phyloP scores from a whole-genome alignment of 2,329 filamentous ascomycete genomes.

The Purpureocillium lavendulum region DNA sequence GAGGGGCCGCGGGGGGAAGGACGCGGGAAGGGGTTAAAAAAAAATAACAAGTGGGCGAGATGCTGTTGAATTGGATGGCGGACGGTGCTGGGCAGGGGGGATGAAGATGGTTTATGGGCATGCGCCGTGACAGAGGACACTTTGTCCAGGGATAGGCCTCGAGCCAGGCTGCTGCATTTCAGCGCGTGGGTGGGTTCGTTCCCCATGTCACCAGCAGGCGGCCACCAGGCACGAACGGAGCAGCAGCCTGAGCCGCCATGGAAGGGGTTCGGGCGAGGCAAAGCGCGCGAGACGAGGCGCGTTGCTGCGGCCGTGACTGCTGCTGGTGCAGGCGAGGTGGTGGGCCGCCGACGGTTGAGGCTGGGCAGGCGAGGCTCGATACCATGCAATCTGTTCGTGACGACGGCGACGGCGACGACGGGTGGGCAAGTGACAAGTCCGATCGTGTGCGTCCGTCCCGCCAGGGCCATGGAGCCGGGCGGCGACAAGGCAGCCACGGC shows the following conservation, averaged over 20 bases:
- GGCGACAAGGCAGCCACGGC: too few relatives aligned
- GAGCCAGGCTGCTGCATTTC: slow-evolving; percentile 8
- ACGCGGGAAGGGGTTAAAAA: background rate
- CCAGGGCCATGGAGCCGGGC: too few relatives aligned
- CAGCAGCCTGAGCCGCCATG: background rate
- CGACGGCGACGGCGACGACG: too few relatives aligned
- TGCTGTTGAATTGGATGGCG: background rate
- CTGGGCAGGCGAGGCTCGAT: too few relatives aligned
- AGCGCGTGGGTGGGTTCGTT: slow-evolving; percentile 8
- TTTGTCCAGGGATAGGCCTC: slow-evolving; percentile 10
- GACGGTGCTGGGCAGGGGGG: background rate
- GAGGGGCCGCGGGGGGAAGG: background rate
- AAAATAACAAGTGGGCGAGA: background rate
- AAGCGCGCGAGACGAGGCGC: background rate
- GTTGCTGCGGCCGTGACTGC: too few relatives aligned
- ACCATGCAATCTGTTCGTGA: too few relatives aligned
- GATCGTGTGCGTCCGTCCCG: too few relatives aligned
- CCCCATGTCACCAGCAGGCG: background rate
- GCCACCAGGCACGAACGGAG: background rate
- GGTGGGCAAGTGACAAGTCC: too few relatives aligned
- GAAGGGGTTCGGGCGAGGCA: background rate
- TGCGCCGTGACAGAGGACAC: slow-evolving; percentile 14
- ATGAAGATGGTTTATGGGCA: slow-evolving; percentile 3
- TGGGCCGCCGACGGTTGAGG: too few relatives aligned
- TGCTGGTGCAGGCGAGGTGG: too few relatives aligned